These are phyloP conservation scores for Ustilago trichophora DNA, from an alignment of 1,284 basidiomycete species.

Conservation along the genomic window DNA sequence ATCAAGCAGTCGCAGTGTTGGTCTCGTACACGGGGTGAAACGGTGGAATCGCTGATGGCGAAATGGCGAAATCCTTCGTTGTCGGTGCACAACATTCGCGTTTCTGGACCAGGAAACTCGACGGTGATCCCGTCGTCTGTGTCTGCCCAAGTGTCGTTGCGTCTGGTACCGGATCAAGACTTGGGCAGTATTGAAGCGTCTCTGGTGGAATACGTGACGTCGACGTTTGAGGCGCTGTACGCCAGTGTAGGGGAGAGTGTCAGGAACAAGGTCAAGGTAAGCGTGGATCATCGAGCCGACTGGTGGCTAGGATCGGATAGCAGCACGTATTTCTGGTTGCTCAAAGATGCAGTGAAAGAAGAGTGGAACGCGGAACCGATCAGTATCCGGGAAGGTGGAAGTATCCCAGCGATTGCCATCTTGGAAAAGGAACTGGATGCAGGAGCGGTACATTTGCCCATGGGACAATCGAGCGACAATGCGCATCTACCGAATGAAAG, in stretches of 20 bases:
- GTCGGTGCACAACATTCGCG: slow-evolving; percentile 54
- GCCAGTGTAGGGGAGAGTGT: slow-evolving; percentile 2
- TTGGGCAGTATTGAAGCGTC: slow-evolving; percentile 76
- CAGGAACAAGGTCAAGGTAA: slow-evolving; percentile 67
- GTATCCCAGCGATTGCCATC: slow-evolving; percentile 82
- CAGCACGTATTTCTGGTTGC: slow-evolving; percentile 81
- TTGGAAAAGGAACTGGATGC: slow-evolving; percentile 84
- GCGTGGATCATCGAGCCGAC: slow-evolving; percentile 83
- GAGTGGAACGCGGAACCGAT: slow-evolving; percentile 82
- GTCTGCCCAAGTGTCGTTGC: slow-evolving; percentile 69
- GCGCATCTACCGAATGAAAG: slow-evolving; percentile 87
- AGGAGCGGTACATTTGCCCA: slow-evolving; percentile 82
- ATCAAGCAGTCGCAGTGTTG: slow-evolving; percentile 38
- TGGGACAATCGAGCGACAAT: slow-evolving; percentile 78
- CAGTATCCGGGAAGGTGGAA: slow-evolving; percentile 80
- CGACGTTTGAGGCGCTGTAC: slow-evolving; percentile 73
- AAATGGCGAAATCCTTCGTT: slow-evolving; percentile 60
- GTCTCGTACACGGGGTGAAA: too few relatives aligned
- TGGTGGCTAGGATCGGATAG: slow-evolving; percentile 94
- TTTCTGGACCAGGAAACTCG: slow-evolving; percentile 50
- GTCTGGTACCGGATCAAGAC: slow-evolving; percentile 92
- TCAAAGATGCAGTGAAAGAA: slow-evolving; percentile 81
- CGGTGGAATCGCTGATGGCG: slow-evolving; percentile 51
- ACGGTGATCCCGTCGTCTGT: slow-evolving; percentile 60
- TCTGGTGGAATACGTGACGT: slow-evolving; percentile 73